Evolutionary conservation across 139 green algal species (phyloP), one percentile per base, ranked within the genome.

Genomic region (Coccomyxa sp.): DNA sequence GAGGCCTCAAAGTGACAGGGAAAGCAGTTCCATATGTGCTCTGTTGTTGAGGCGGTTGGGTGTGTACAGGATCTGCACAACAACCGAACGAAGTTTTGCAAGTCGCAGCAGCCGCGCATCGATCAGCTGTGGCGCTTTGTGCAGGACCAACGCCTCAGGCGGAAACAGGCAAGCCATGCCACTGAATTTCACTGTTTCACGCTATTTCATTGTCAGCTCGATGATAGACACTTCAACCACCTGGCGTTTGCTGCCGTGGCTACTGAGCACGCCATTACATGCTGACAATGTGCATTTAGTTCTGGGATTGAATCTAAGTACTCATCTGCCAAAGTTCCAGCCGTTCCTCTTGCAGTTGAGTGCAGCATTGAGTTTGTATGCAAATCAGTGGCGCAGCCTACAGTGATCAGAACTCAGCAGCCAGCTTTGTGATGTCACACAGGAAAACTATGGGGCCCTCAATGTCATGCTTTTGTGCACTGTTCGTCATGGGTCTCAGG

Each of bases 91-190:
- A 85, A 82, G 45, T 94, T 94, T 74, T 79, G 83, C 21, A 81
- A 75, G 31, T 71, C 66, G 10, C 90, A 94, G 83, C 84, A 84
- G 79, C 30, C 79, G 60, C 83, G 82, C 77, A 63, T 94, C 32
- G 67, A 89, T 27, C 85, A 83, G 25, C 82, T 91, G 13, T 77
- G 86, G 76, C 58, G 63, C 0, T 94, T 93, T 84, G 88, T 93
- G 28, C 79, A 88, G 7, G 68, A 89, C 32, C 87, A 92, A 82
- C 85, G 89, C 0, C 79, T 79, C 13, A 18, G 81, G 38, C 87
- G 90, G 58, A 89, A 88, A 77, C 75, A 90, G 86, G 88, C 88
- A n/a, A 80, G 87, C 31, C 18, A 10, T 45, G 58, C 13, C 31
- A 9, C 18, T 28, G 57, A 57, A 7, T 9, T 18, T 7, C 63